phyloP scores from a whole-genome alignment of 225 moss, liverwort and hornwort genomes.

The Anthoceros angustus region DNA sequence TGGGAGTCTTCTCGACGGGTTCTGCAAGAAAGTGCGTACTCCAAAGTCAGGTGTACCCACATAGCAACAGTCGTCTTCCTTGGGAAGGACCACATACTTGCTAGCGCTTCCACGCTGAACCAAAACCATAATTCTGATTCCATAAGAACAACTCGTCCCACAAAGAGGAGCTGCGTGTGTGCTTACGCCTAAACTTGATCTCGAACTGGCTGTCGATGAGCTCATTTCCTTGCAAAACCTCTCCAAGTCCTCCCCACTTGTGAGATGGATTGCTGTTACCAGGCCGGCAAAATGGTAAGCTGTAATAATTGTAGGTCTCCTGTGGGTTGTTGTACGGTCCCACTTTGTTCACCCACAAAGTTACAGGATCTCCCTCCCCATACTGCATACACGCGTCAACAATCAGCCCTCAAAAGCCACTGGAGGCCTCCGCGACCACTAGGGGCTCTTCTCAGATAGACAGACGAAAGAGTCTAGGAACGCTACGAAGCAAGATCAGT shows the following conservation, averaged over 20 bases:
- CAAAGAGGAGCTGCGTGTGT: neutral
- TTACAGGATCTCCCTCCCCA: constrained; percentile 45
- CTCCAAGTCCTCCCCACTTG: constrained; percentile 98
- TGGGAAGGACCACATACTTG: too few species aligned
- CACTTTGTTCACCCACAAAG: constrained; percentile 96
- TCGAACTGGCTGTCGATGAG: constrained; percentile 88
- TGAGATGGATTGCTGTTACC: constrained; percentile 43
- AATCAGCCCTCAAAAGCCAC: neutral
- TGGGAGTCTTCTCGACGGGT: constrained; percentile 45
- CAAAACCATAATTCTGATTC: neutral
- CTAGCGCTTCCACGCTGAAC: too few species aligned
- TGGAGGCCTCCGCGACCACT: neutral
- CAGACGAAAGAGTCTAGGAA: neutral
- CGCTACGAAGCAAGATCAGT: neutral
- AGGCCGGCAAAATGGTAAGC: constrained; percentile 82
- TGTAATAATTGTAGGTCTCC: constrained; percentile 98
- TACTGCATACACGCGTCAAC: constrained; percentile 42
- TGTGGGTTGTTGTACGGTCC: constrained; percentile 99
- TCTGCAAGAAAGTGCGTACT: constrained; percentile 24
- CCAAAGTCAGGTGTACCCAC: neutral
- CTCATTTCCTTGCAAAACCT: constrained; percentile 97
- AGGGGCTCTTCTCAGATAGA: neutral
- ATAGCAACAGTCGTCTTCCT: too few species aligned
- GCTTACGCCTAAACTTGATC: constrained; percentile 77
- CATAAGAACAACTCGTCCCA: neutral